Evolutionary conservation across 306 rosid genomes (phyloP), one percentile per base, ranked within the genome.

Genomic region (Hippophae rhamnoides): DNA sequence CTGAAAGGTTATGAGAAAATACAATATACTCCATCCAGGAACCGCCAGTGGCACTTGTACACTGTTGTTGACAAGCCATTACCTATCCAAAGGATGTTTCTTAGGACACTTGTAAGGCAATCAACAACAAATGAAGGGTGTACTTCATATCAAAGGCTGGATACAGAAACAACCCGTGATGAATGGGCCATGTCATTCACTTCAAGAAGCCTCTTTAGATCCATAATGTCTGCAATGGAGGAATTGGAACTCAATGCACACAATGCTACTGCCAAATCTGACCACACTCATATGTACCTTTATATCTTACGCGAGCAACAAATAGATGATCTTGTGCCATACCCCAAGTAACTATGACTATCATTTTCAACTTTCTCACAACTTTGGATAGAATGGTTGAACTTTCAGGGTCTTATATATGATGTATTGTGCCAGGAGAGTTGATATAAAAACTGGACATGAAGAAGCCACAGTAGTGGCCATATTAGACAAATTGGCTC

Each of bases 41-140:
- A 92, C 71, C 96, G 95, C 61, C 99, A 92, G 62, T 92, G 99
- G 99, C 99, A 92, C 70, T 79, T 92, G 55, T 92, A 92, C 78
- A 83, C 86, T 5, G 85, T 85, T 73, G 74, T 75, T 56, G 99
- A 92, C 61, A 81, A 77, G 78, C 96, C 87, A 43, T 66, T 60
- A 56, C 78, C 86, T 65, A 76, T 80, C 67, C 95, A 77, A 74
- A 87, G 99, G 77, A 85, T 82, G 96, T 92, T 92, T 75, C 86
- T 92, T 58, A 86, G 96, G 75, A 88, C 99, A 40, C 95, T 92
- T 70, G 75, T 92, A 10, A 81, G 99, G 74, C 96, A 92, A 78
- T 87, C 99, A 41, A 80, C 90, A 18, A 56, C 85, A 72, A 72
- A 76, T 68, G 99, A 83, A 69, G 89, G 88, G 52, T 82, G 83